Evolutionary conservation across 2,329 filamentous ascomycete species (phyloP).

Genomic region (Hymenoscyphus fructigenus): DNA sequence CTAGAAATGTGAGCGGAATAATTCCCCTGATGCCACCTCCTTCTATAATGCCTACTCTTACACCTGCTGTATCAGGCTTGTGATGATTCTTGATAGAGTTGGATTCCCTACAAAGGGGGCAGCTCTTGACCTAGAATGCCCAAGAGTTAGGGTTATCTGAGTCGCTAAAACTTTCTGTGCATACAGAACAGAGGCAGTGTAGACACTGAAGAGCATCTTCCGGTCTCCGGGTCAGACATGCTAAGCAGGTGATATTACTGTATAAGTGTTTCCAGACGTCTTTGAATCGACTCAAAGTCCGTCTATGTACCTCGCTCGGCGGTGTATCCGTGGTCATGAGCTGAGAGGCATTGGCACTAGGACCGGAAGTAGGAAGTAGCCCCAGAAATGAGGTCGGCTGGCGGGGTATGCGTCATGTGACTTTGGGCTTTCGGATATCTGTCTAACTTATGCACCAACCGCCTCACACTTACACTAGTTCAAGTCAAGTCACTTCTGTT

Average conservation of each 20-base stretch:
- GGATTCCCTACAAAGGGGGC: constrained; percentile 33
- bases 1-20: constrained; percentile 26
- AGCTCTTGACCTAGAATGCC: constrained; percentile 30
- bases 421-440: too few species aligned
- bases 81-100: constrained; percentile 25
- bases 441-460: too few species aligned
- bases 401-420: too few species aligned
- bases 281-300: neutral
- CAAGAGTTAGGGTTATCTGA: constrained; percentile 18
- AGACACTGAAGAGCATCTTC: neutral
- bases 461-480: too few species aligned
- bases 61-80: constrained; percentile 37
- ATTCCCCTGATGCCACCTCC: constrained; percentile 35
- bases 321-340: too few species aligned
- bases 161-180: neutral
- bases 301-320: neutral
- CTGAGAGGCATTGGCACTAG: too few species aligned
- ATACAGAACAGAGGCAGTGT: neutral
- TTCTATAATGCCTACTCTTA: constrained; percentile 39
- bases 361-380: too few species aligned
- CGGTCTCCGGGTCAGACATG: neutral
- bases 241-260: neutral
- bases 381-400: too few species aligned
- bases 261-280: constrained; percentile 1
- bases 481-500: too few species aligned